Evolutionary conservation across 768 basidiomycete genomes (phyloP).

Genomic region (Boletus bicolor): DNA sequence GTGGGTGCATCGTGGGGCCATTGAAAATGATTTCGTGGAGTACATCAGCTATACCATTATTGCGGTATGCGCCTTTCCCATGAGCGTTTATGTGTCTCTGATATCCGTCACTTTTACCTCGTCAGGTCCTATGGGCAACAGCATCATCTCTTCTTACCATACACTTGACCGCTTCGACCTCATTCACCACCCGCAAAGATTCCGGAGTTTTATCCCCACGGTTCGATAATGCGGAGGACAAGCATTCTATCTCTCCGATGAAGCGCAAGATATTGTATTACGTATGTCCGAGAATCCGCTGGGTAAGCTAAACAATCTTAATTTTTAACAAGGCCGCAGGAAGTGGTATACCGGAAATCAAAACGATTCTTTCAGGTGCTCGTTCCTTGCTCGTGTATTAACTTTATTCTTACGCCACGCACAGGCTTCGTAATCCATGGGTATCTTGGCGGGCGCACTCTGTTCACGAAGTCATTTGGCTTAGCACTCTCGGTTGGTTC

Average conservation of each 20-base stretch:
- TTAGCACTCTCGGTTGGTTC: conserved; percentile 89
- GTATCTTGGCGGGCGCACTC: conserved; percentile 85
- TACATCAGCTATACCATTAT: conserved; percentile 69
- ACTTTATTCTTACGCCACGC: conserved; percentile 1
- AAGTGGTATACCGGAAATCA: conserved; percentile 95
- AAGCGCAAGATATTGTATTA: conserved; percentile 80
- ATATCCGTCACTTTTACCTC: background rate
- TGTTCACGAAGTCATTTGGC: conserved; percentile 89
- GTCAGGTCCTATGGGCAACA: conserved; percentile 69
- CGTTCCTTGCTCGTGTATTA: conserved; percentile 7
- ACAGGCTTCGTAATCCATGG: conserved; percentile 95
- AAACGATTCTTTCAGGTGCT: conserved; percentile 83
- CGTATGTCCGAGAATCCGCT: conserved; percentile 44
- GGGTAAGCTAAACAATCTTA: conserved; percentile 6
- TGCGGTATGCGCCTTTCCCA: conserved; percentile 58
- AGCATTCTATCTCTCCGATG: conserved; percentile 25
- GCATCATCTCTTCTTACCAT: conserved; percentile 80
- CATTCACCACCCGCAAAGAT: conserved; percentile 87
- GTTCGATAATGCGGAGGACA: conserved; percentile 35
- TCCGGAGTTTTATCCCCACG: conserved; percentile 60
- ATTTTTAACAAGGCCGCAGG: conserved; percentile 71
- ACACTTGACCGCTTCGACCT: conserved; percentile 82
- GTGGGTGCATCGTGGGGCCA: conserved; percentile 10
- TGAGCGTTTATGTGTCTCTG: background rate
- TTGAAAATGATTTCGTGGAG: conserved; percentile 46